Conservation (phyloP, 805 yeast species). For the Schizosaccharomyces japonicus region DNA sequence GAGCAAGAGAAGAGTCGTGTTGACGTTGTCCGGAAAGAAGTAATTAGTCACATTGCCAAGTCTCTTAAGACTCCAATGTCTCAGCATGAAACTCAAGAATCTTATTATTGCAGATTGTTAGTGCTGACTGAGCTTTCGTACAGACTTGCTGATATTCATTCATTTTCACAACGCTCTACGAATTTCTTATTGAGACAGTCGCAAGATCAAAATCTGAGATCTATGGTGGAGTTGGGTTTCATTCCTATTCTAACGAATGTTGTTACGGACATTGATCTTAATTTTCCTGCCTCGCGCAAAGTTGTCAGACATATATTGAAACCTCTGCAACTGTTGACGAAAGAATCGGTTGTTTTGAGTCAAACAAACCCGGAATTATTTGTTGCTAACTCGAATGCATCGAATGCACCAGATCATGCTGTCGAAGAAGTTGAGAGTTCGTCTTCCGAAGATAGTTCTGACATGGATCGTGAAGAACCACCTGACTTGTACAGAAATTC, state of each 20-base stretch:
- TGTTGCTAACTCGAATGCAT: not conserved
- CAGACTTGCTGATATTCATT: slow-evolving; percentile 14
- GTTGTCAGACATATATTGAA: slow-evolving; percentile 31
- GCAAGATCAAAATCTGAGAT: slow-evolving; percentile 24
- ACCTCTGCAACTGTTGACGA: slow-evolving; percentile 24
- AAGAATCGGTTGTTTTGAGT: slow-evolving; percentile 14
- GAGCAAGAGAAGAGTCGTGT: slow-evolving; percentile 29
- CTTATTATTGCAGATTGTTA: slow-evolving; percentile 30
- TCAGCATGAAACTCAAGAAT: slow-evolving; percentile 19
- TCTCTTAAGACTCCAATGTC: slow-evolving; percentile 30
- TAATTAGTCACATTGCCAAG: slow-evolving; percentile 42
- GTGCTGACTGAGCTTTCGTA: slow-evolving; percentile 28
- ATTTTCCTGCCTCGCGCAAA: slow-evolving; percentile 40
- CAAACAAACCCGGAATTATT: slow-evolving; percentile 14
- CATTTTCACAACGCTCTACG: slow-evolving; percentile 7
- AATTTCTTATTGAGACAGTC: not conserved
- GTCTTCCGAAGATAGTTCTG: slow-evolving; percentile 18
- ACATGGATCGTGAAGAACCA: slow-evolving; percentile 31
- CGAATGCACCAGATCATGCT: slow-evolving; percentile 31
- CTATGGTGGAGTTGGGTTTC: slow-evolving; percentile 40
- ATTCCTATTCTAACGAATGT: slow-evolving; percentile 28
- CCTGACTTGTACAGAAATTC: slow-evolving; percentile 73
- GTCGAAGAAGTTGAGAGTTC: slow-evolving; percentile 20
- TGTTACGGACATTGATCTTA: slow-evolving; percentile 45
- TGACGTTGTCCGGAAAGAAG: slow-evolving; percentile 48